Base-by-base conservation (phyloP, 73 alveolate species). In the Paramecium sexaurelia region DNA sequence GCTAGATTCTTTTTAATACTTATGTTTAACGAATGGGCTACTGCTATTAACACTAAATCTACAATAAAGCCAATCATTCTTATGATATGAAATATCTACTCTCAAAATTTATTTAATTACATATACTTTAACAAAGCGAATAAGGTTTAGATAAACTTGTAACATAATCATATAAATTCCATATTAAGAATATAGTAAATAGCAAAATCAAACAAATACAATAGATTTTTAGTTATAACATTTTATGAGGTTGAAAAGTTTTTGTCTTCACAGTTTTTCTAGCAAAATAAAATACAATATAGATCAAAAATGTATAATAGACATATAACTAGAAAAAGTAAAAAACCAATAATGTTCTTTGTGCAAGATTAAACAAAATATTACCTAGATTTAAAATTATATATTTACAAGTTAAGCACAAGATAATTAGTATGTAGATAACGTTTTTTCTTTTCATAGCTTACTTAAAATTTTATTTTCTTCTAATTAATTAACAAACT, bases 81-180 rank as follows among this genome's bases (percentile, higher is more conserved):
- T n/a, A 78, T 78, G 10, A 78, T 78, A 78, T 78, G 90, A 39
- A 78, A 78, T 78, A 78, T 78, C 55, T 78, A 39, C 41, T 45
- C 90, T 78, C 73, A 24, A 22, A 17, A 51, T 51, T 41, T 78
- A 78, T 41, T 78, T 22, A 27, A 24, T 29, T 78, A 20, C 73
- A 39, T 78, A 29, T 40, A 78, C 90, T 40, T 78, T 40, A 32
- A 61, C 71, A 78, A 24, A 39, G 40, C 19, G n/a, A 9, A 39
- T 78, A 37, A 6, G 68, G 41, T 7, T 17, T 15, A 8, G 17
- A 2, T 22, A 41, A 4, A 41, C 10, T 24, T 5, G 43, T 19
- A 8, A 71, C 13, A 26, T 78, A 78, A 13, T 78, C 75, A 41
- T 24, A 32, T 7, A 45, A 10, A 33, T 78, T 78, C 90, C 90